Percentiles rank a stretch among this genome's conserved stretches.
Conservation (phyloP, 2,329 filamentous ascomycete genomes). For the Penicillium polonicum region DNA sequence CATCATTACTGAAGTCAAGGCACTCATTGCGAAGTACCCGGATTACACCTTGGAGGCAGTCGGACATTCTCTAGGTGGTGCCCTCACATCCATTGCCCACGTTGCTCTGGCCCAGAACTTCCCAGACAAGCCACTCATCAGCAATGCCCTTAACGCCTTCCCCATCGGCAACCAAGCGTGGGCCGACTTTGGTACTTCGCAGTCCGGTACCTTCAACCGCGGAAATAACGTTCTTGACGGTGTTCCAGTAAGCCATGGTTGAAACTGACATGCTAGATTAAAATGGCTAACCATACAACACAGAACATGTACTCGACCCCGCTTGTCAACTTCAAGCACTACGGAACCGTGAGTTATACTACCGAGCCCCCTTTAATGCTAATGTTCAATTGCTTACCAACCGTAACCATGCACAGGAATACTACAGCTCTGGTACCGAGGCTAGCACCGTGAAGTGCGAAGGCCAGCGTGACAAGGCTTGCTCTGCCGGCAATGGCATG, state of each 20-base stretch:
- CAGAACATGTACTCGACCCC: conserved; percentile 29
- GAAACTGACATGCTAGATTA: no score
- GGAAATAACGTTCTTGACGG: conserved; percentile 31
- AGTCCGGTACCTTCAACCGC: conserved; percentile 26
- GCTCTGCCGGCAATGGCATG: conserved; percentile 31
- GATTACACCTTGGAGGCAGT: conserved; percentile 32
- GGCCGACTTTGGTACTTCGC: conserved; percentile 25
- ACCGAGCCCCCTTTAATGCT: not conserved
- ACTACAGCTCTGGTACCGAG: conserved; percentile 27
- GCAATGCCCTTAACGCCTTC: conserved; percentile 35
- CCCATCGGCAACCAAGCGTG: conserved; percentile 33
- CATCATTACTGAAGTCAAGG: conserved; percentile 30
- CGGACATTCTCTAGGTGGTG: conserved; percentile 33
- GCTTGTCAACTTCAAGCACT: conserved; percentile 27
- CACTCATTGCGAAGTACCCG: conserved; percentile 28
- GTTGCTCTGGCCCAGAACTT: conserved; percentile 34
- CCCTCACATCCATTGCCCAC: conserved; percentile 35
- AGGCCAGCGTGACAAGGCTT: conserved; percentile 27
- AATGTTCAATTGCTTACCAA: not conserved
- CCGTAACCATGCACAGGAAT: conserved; percentile 18
- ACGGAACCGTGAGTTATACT: conserved; percentile 25
- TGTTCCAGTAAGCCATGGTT: conserved; percentile 24
- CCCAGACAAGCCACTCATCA: conserved; percentile 28
- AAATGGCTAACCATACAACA: not conserved
- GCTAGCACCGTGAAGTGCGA: conserved; percentile 19